A percentile compares a stretch with the other conserved stretches of the same genome.
These are phyloP conservation scores for Monosporascus ibericus DNA, from an alignment of 2,329 filamentous ascomycete species.

Conservation along the genomic window DNA sequence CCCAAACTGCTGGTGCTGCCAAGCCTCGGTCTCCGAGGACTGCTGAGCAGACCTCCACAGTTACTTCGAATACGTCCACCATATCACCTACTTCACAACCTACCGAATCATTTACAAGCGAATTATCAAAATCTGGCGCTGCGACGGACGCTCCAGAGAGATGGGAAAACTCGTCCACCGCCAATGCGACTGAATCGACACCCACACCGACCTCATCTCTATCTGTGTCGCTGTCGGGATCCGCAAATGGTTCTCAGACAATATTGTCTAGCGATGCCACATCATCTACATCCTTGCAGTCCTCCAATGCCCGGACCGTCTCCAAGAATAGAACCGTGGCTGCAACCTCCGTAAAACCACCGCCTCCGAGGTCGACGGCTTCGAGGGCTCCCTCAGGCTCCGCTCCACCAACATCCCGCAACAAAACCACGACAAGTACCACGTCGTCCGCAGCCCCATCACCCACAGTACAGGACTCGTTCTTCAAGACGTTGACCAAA, in stretches of 20 bases:
- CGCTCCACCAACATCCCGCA: conserved; percentile 18
- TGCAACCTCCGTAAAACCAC: conserved; percentile 22
- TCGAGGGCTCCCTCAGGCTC: conserved; percentile 14
- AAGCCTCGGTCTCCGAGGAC: conserved; percentile 8
- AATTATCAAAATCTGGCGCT: background rate
- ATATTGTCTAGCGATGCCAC: conserved; percentile 10
- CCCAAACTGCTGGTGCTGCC: conserved; percentile 5
- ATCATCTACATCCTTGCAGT: conserved; percentile 10
- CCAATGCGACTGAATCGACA: conserved; percentile 4
- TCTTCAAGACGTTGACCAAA: conserved; percentile 95
- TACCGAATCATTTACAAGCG: background rate
- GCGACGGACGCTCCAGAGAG: conserved; percentile 2
- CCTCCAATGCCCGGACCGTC: conserved; percentile 8
- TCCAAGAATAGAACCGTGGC: conserved; percentile 17
- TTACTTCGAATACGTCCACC: conserved; percentile 8
- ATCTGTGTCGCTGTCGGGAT: conserved; percentile 7
- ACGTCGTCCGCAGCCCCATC: conserved; percentile 45
- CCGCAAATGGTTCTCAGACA: conserved; percentile 7
- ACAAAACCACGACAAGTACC: conserved; percentile 13
- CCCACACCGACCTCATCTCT: background rate
- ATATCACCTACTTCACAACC: conserved; percentile 3
- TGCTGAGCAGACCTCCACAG: conserved; percentile 7
- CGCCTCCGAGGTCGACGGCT: conserved; percentile 20
- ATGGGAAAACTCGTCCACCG: conserved; percentile 2
- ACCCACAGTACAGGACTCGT: conserved; percentile 91